These are phyloP conservation scores for Pelargonium cotyledonis DNA, from an alignment of 441 rosid genomes.

Conservation along the genomic window DNA sequence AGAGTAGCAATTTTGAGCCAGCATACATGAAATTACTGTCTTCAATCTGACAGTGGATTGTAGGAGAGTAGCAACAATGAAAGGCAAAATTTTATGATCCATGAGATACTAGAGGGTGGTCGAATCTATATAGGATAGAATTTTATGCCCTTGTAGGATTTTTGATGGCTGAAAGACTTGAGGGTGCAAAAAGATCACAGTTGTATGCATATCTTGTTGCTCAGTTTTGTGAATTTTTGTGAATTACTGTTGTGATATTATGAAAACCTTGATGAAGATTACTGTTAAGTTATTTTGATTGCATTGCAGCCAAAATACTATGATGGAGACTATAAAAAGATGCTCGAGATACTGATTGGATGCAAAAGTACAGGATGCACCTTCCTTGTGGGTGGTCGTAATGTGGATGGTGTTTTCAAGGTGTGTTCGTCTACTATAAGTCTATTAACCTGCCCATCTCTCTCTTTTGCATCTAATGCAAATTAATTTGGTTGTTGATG, in stretches of 20 bases:
- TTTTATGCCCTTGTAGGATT: neutral
- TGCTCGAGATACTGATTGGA: slow-evolving; percentile 55
- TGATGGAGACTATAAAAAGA: slow-evolving; percentile 46
- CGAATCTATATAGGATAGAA: neutral
- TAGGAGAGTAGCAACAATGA: neutral
- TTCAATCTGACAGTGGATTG: neutral
- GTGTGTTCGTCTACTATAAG: slow-evolving; percentile 25
- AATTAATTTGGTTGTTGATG: neutral
- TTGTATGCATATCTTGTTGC: slow-evolving; percentile 1
- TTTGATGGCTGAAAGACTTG: neutral
- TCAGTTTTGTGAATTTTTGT: neutral
- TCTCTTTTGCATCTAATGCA: neutral
- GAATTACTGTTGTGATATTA: too few relatives aligned
- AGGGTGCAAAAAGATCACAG: neutral
- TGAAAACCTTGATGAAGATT: neutral
- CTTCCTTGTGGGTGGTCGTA: slow-evolving; percentile 79
- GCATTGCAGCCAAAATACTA: slow-evolving; percentile 70
- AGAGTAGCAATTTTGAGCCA: too few relatives aligned
- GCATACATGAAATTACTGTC: too few relatives aligned
- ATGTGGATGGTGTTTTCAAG: slow-evolving; percentile 68
- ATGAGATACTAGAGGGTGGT: neutral
- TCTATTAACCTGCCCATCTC: neutral
- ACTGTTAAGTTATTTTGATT: slow-evolving; percentile 3
- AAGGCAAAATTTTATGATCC: too few relatives aligned
- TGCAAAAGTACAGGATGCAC: slow-evolving; percentile 74